Percentiles rank a stretch among this genome's conserved stretches.
Conservation (phyloP, 1,284 basidiomycete genomes). For the Ustilago crameri region DNA sequence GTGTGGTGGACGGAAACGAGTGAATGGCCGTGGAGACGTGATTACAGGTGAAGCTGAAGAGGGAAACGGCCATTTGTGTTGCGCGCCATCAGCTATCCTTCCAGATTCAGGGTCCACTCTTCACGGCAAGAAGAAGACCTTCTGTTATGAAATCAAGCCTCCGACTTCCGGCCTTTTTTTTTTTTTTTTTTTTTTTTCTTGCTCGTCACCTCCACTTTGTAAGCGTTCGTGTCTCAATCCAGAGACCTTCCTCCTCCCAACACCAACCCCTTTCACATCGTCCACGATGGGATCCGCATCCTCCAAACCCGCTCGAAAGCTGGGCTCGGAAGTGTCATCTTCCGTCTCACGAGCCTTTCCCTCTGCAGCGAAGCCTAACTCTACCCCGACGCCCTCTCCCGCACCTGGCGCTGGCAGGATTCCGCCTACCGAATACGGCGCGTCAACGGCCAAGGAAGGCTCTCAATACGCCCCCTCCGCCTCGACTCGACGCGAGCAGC, state of each 20-base stretch:
- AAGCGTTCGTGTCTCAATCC: conserved; percentile 11
- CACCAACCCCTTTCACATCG: background rate
- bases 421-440: conserved; percentile 27
- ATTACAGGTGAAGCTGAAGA: background rate
- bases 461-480: conserved; percentile 28
- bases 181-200: background rate
- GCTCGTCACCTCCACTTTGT: conserved; percentile 34
- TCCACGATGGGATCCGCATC: conserved; percentile 47
- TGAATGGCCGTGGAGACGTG: too few species aligned
- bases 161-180: conserved; percentile 29
- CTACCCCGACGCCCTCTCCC: conserved; percentile 2
- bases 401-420: conserved; percentile 8
- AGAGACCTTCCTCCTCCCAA: background rate
- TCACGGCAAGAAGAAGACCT: conserved; percentile 1
- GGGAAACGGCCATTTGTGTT: too few species aligned
- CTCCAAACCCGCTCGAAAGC: conserved; percentile 53
- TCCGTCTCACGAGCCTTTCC: conserved; percentile 27
- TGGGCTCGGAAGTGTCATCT: conserved; percentile 36
- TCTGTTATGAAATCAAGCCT: background rate
- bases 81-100: background rate
- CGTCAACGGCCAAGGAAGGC: conserved; percentile 21
- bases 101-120: conserved; percentile 28
- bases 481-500: conserved; percentile 23
- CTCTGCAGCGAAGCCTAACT: conserved; percentile 22
- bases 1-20: too few species aligned